Base-by-base conservation (phyloP, 768 basidiomycete species). In the Trametes sanguinea region DNA sequence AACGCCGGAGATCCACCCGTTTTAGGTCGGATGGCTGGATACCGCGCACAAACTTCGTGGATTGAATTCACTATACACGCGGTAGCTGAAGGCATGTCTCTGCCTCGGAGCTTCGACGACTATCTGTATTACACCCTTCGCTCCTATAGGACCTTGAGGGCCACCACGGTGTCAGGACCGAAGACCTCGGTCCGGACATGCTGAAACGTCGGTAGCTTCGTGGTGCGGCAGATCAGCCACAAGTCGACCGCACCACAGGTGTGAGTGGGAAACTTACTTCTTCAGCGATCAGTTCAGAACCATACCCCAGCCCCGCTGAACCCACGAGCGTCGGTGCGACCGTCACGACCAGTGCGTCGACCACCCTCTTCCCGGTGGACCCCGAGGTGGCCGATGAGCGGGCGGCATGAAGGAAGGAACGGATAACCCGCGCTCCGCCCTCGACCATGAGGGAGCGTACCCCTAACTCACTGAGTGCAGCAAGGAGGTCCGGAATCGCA, bases 381-480 rank as follows among this genome's bases (percentile, higher is more conserved):
- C 48, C 52, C 57, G 61, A 7, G 63, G 65, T 8, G 29, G 3
- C 17, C 8, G 43, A 1, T 10, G 42, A 32, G 68, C 61, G 57
- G 16, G 67, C 63, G 29, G 71, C 65, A 43, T 48, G 73, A 11
- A 94, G 75, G 76, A 94, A 92, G 1, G 90, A 86, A 6, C 81
- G 78, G 59, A 99, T 94, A 64, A 99, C 80, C 8, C 77, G 76
- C 8, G 93, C 90, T 14, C 97, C 97, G 54, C 97, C 97, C 77
- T 99, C 97, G 6, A 98, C 91, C 96, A 99, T 99, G 57, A 98
- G 76, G 10, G 87, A 88, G 10, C 75, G 74, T 63, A 96, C 78
- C 3, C 84, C 85, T n/a, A 80, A 75, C 10, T 75, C 73, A n/a
- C 74, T 75, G 29, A 97, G 77, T 6, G 76, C 75, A 11, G 65